Percentiles rank a stretch among this genome's conserved stretches.
These are phyloP conservation scores for Moniliella sp. DNA, from an alignment of 1,284 basidiomycete genomes.

Conservation along the genomic window DNA sequence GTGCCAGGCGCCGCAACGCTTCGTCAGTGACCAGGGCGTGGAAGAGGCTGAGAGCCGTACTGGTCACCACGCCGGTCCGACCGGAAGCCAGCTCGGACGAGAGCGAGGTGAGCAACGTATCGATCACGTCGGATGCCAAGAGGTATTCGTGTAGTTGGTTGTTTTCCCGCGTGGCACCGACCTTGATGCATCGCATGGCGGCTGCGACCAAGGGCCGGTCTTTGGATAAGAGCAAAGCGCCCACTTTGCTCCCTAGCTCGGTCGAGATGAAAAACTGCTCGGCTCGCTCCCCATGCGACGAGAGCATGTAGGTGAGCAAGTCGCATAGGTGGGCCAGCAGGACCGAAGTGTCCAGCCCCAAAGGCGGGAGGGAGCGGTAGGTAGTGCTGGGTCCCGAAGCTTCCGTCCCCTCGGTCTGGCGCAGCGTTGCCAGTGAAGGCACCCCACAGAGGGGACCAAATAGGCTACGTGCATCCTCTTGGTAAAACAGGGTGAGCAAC, in stretches of 20 bases:
- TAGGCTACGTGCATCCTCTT: conserved; percentile 34
- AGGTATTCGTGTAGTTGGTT: conserved; percentile 64
- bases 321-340: conserved; percentile 59
- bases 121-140: conserved; percentile 61
- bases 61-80: no score
- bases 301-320: no score
- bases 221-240: conserved; percentile 44
- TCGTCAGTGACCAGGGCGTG: no score
- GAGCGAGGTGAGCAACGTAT: conserved; percentile 60
- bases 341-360: conserved; percentile 54
- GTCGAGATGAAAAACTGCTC: conserved; percentile 47
- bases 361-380: no score
- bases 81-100: no score
- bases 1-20: no score
- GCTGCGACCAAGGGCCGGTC: conserved; percentile 55
- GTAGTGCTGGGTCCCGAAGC: no score
- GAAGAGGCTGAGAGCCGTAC: no score
- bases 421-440: conserved; percentile 80
- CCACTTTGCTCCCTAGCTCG: conserved; percentile 16
- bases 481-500: conserved; percentile 37
- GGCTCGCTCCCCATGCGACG: no score
- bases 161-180: conserved; percentile 63
- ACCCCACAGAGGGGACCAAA: conserved; percentile 62
- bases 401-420: conserved; percentile 50
- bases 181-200: conserved; percentile 63